Conservation (phyloP, 148 eudicot species). For the Nepenthes gracilis region DNA sequence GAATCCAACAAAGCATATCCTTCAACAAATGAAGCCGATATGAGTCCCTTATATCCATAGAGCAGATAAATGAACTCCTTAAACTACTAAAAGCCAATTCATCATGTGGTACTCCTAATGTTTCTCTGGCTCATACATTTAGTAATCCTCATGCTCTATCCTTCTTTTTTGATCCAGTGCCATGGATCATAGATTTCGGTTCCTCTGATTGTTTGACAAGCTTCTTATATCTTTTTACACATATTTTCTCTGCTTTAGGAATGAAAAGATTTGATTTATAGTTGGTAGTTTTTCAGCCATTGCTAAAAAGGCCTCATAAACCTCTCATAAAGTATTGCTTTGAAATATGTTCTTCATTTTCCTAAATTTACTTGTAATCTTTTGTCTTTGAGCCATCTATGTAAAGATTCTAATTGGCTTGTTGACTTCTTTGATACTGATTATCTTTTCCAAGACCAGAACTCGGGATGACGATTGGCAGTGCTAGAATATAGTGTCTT, state of each 20-base stretch:
- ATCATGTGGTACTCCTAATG: neutral
- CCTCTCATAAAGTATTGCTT: neutral
- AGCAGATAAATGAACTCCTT: neutral
- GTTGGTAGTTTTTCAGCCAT: constrained; percentile 1
- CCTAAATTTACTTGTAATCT: neutral
- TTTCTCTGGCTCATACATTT: neutral
- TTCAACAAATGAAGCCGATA: too few relatives aligned
- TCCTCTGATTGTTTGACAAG: neutral
- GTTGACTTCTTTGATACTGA: too few relatives aligned
- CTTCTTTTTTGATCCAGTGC: neutral
- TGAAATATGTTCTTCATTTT: neutral
- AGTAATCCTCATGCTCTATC: neutral
- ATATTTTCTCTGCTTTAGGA: constrained; percentile 1
- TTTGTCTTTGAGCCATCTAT: too few relatives aligned
- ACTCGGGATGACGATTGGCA: constrained; percentile 9
- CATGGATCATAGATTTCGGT: neutral
- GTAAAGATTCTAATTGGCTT: too few relatives aligned
- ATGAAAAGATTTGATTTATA: neutral
- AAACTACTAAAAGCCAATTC: neutral
- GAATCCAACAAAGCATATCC: too few relatives aligned
- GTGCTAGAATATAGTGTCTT: constrained; percentile 5
- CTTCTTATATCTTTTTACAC: neutral
- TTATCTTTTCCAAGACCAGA: constrained; percentile 1
- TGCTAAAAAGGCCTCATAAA: neutral
- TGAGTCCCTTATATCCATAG: neutral